phyloP scores from a whole-genome alignment of 495 filamentous ascomycete species.

The Alectoria sarmentosa region DNA sequence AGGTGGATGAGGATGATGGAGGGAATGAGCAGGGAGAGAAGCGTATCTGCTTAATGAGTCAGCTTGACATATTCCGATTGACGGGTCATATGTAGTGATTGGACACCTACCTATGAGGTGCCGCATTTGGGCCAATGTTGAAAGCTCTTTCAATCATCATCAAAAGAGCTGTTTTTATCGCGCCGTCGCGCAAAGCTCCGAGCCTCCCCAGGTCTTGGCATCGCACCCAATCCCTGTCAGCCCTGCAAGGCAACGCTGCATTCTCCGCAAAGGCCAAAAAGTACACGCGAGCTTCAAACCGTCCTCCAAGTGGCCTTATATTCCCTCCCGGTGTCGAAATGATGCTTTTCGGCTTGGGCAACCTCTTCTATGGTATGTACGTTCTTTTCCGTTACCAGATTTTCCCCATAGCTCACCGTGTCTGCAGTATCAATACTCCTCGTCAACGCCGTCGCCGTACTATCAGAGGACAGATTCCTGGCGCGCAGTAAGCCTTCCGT shows the following conservation, averaged over 20 bases:
- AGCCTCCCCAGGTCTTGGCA: not conserved
- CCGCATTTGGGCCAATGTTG: conserved; percentile 18
- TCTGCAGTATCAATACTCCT: conserved; percentile 68
- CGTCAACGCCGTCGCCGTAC: conserved; percentile 88
- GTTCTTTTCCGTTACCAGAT: conserved; percentile 3
- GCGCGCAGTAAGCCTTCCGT: conserved; percentile 70
- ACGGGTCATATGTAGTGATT: too few relatives aligned
- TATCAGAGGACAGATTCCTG: conserved; percentile 96
- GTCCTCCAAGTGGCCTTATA: not conserved
- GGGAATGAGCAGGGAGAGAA: conserved; percentile 53
- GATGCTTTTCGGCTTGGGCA: conserved; percentile 64
- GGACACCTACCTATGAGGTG: conserved; percentile 21
- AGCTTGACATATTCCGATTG: conserved; percentile 14
- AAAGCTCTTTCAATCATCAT: not conserved
- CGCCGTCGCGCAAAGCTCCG: too few relatives aligned
- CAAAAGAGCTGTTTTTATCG: not conserved
- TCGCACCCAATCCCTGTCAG: conserved; percentile 4
- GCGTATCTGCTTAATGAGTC: conserved; percentile 35
- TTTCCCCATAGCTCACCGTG: conserved; percentile 12
- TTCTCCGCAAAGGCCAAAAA: conserved; percentile 1
- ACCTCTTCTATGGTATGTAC: conserved; percentile 59
- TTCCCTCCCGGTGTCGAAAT: conserved; percentile 35
- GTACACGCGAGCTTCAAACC: not conserved
- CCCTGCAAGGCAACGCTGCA: conserved; percentile 20
- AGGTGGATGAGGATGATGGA: conserved; percentile 68